Conservation (phyloP, 2,329 filamentous ascomycete genomes). For the Periglandula ipomoeae region DNA sequence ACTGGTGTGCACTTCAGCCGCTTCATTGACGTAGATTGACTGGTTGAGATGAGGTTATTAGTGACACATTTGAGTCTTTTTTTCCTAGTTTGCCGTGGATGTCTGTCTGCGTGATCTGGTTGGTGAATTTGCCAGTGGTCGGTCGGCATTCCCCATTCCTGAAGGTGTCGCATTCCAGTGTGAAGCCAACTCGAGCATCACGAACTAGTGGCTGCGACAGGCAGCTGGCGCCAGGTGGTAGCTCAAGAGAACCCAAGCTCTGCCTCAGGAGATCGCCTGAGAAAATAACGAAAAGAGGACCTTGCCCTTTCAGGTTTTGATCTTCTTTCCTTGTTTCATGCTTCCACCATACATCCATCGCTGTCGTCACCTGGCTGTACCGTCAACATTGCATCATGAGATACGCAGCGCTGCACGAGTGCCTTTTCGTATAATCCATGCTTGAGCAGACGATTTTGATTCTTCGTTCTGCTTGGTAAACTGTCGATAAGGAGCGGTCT, state of each 20-base stretch:
- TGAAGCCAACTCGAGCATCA: neutral
- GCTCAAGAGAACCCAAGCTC: neutral
- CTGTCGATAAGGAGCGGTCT: neutral
- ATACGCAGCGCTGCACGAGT: neutral
- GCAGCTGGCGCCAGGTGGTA: neutral
- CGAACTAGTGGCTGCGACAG: neutral
- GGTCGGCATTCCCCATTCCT: constrained; percentile 5
- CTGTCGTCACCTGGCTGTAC: neutral
- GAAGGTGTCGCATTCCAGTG: constrained; percentile 6
- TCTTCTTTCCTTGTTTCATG: neutral
- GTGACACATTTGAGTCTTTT: neutral
- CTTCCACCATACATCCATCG: neutral
- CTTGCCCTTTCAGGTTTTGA: neutral
- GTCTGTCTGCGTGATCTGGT: neutral
- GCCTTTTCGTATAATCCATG: neutral
- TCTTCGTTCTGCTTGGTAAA: neutral
- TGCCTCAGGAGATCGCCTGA: neutral
- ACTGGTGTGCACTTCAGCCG: neutral
- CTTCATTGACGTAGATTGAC: constrained; percentile 1
- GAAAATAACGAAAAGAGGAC: neutral
- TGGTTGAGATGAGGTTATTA: neutral
- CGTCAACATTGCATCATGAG: neutral
- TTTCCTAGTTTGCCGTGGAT: neutral
- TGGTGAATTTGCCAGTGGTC: neutral
- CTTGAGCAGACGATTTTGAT: neutral